Conservation (phyloP, 1,284 basidiomycete species). For the Mycosarcoma mackinlayi region DNA sequence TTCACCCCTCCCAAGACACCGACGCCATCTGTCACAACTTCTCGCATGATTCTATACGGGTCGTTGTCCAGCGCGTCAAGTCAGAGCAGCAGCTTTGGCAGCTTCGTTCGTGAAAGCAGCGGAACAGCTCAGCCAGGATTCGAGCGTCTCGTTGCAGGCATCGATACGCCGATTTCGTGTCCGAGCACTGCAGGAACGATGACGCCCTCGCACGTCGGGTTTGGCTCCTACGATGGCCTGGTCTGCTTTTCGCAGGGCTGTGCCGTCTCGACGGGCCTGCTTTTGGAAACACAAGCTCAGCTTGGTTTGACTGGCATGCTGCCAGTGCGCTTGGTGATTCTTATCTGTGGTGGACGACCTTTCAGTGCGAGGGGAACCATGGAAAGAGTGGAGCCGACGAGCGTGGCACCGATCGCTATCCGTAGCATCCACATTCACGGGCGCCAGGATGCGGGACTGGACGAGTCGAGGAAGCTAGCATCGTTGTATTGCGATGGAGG, state of each 20-base stretch:
- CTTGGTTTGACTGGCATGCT: background rate
- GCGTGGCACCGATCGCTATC: constrained; percentile 9
- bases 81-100: background rate
- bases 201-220: constrained; percentile 12
- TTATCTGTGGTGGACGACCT: constrained; percentile 46
- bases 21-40: background rate
- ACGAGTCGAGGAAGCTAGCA: constrained; percentile 25
- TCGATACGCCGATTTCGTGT: constrained; percentile 21
- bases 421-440: constrained; percentile 43
- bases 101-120: background rate
- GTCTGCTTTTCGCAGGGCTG: constrained; percentile 54
- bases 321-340: constrained; percentile 31
- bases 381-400: constrained; percentile 17
- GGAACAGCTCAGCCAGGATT: background rate
- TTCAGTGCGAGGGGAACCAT: constrained; percentile 25
- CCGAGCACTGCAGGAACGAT: constrained; percentile 18
- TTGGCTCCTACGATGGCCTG: constrained; percentile 26
- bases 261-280: constrained; percentile 39
- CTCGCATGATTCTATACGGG: background rate
- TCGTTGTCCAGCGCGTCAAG: background rate
- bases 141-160: background rate
- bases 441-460: constrained; percentile 25
- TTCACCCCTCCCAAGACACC: constrained; percentile 2
- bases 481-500: constrained; percentile 17
- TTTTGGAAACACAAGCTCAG: constrained; percentile 12